Percentiles rank a stretch among this genome's conserved stretches.
Conservation (phyloP, 1,284 basidiomycete species). For the Acaromyces ingoldii region DNA sequence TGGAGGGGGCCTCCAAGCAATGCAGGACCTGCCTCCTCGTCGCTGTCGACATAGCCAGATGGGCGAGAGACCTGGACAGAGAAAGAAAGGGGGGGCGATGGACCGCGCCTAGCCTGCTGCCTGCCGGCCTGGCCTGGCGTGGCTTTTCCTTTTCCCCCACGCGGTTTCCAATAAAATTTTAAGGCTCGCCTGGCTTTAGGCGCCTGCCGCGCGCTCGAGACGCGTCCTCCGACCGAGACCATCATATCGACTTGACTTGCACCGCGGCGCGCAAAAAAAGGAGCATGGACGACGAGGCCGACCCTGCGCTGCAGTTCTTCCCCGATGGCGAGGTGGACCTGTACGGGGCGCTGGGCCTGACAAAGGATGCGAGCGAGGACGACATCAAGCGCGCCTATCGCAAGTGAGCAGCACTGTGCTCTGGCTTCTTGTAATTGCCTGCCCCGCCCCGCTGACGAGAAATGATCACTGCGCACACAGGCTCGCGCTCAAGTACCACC, state of each 20-base stretch:
- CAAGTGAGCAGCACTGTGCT: slow-evolving; percentile 41
- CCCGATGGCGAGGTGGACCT: slow-evolving; percentile 43
- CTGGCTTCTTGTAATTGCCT: no score
- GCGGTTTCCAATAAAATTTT: no score
- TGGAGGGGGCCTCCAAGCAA: no score
- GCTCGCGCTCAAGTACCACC: slow-evolving; percentile 47
- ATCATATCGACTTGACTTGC: no score
- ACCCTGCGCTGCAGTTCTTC: slow-evolving; percentile 47
- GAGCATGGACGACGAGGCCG: slow-evolving; percentile 29
- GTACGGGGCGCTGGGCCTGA: slow-evolving; percentile 41
- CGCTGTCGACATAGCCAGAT: no score
- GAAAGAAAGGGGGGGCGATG: background rate
- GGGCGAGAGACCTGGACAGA: no score
- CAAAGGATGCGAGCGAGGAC: slow-evolving; percentile 23
- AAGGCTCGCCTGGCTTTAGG: no score
- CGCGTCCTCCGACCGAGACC: no score
- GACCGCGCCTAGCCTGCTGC: background rate
- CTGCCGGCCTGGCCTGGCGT: background rate
- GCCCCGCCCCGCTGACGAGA: background rate
- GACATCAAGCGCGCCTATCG: slow-evolving; percentile 46
- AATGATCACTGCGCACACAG: slow-evolving; percentile 12
- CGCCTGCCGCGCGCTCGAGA: no score
- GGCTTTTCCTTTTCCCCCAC: no score
- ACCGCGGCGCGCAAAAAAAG: no score
- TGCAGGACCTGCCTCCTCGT: no score